Conservation (phyloP, 139 green algal genomes). For the Closterium sp. region DNA sequence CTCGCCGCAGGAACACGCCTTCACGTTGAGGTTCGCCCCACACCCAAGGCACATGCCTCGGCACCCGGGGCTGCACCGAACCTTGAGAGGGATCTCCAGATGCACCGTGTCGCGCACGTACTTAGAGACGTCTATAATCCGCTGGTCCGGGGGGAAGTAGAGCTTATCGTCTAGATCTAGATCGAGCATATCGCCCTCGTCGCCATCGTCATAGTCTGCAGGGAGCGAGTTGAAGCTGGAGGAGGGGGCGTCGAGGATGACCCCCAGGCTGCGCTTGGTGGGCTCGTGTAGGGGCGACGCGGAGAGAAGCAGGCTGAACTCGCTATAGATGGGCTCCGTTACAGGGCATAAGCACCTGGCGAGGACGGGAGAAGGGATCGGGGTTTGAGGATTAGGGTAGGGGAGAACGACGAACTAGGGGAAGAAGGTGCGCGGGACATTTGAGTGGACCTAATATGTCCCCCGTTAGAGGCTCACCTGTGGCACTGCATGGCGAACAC, state of each 20-base stretch:
- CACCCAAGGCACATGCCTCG: conserved; percentile 32
- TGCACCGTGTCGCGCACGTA: conserved; percentile 44
- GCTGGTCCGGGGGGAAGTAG: conserved; percentile 35
- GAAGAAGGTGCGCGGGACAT: background rate
- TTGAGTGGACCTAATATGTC: background rate
- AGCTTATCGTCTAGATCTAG: conserved; percentile 48
- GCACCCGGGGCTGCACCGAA: conserved; percentile 24
- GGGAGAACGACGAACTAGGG: background rate
- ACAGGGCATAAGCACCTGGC: conserved; percentile 26
- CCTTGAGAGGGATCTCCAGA: conserved; percentile 33
- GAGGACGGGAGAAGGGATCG: background rate
- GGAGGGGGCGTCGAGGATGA: background rate
- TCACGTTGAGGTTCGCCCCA: conserved; percentile 37
- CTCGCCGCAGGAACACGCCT: background rate
- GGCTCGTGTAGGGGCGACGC: conserved; percentile 31
- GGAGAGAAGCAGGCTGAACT: conserved; percentile 38
- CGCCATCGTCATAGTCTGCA: background rate
- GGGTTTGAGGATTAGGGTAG: background rate
- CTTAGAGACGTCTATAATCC: conserved; percentile 37
- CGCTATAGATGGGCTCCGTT: conserved; percentile 19
- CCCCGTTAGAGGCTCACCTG: conserved; percentile 2
- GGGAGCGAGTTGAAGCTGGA: background rate
- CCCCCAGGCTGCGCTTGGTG: conserved; percentile 22
- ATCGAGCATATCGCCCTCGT: conserved; percentile 27
- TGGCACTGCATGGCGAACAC: conserved; percentile 36